Base-by-base conservation (phyloP, 1,139 yeast species). In the Pichia sp. region DNA sequence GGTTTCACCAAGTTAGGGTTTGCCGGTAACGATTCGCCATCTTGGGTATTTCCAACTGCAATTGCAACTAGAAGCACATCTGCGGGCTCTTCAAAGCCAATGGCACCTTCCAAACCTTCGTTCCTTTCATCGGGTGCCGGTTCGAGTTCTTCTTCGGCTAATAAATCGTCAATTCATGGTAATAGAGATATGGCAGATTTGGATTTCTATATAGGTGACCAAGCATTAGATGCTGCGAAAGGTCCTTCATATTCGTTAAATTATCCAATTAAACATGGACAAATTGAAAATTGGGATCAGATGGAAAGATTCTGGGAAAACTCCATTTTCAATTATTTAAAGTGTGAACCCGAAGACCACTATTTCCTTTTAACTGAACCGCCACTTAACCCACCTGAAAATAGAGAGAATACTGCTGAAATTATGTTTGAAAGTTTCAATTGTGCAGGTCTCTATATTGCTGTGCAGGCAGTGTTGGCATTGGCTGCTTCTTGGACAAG, bases 281-380 rank as follows among this genome's bases (percentile, higher is more conserved):
- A 92, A 70, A 84, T 92, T 56, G 98, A 92, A 67, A 89, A 92
- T 66, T 92, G 99, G 99, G 98, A 94, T 70, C 97, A 92, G 65
- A 92, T 92, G 99, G 99, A 92, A 68, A 77, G 98, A 64, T 90
- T 89, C 68, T 92, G 99, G 99, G 97, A 92, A 65, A 86, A 86
- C 62, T 87, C 96, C 40, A 90, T 92, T 62, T 92, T 92, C 73
- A 90, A 92, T 69, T 92, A 92, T 66, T 76, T 92, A 61, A 80
- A 97, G 68, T 89, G 97, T 66, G 98, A 92, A 68, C 99, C 99
- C 8, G 99, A 92, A 67, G 99, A 92, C 68, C 99, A 92, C 63
- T 88, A 88, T 67, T 92, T 92, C 68, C 73, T 92, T 53, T 71
- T 92, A 59, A 92, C 99, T 45, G 99, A 92, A 70, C 99, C 99